These are phyloP conservation scores for Spergularia marina DNA, from an alignment of 148 eudicot species.

Conservation along the genomic window DNA sequence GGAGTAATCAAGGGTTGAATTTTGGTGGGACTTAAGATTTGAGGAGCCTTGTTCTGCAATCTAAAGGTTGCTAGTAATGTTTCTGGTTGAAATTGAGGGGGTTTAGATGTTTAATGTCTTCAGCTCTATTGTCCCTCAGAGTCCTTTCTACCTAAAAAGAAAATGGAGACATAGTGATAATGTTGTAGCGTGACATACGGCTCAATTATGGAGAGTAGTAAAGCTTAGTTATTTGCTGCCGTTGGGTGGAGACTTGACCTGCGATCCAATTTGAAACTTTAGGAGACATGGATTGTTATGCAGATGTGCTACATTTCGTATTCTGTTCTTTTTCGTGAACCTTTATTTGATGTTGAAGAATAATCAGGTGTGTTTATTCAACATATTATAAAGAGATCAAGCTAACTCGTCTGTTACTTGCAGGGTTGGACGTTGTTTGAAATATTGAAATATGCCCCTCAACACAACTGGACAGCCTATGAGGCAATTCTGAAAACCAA, in stretches of 20 bases:
- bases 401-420: constrained; percentile 16
- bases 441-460: constrained; percentile 92
- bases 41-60: not conserved
- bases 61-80: not conserved
- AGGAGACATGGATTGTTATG: not conserved
- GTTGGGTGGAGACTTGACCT: not conserved
- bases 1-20: not conserved
- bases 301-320: not conserved
- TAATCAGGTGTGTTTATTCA: not conserved
- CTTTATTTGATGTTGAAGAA: not conserved
- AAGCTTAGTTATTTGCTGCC: not conserved
- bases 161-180: too few relatives aligned
- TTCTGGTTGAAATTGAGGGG: not conserved
- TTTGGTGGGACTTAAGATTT: not conserved
- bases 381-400: not conserved
- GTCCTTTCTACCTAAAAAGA: too few relatives aligned
- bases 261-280: not conserved
- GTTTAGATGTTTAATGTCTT: too few relatives aligned
- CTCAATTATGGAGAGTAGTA: not conserved
- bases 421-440: constrained; percentile 94
- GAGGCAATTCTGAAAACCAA: constrained; percentile 86
- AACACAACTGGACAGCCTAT: constrained; percentile 91
- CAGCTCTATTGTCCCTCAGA: too few relatives aligned
- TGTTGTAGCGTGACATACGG: too few relatives aligned
- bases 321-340: not conserved